Evolutionary conservation across 2,329 filamentous ascomycete species (phyloP), one percentile per base, ranked within the genome.

Genomic region (Zelopaecilomyces penicillatus): DNA sequence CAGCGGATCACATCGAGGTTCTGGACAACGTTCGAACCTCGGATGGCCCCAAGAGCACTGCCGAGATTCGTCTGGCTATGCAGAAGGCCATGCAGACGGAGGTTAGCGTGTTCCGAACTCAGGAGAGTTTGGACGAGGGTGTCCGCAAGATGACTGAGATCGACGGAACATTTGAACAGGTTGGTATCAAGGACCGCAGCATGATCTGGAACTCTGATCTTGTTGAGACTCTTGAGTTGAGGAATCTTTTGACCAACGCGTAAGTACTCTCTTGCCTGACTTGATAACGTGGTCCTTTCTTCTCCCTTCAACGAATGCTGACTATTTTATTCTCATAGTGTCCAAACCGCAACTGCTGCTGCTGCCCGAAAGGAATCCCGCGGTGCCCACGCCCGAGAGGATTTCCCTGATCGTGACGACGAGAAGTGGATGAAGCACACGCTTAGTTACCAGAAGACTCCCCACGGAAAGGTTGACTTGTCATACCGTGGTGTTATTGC

Each of bases 161-260:
- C 57, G 91, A 97, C 65, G 68, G 78, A 57, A 77, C 74, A 59
- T 97, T 85, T 71, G 70, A 75, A 57, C 76, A 96, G 62, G 84
- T 97, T 57, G 87, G 88, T 61, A 96, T 87, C 73, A 95, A 95
- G 80, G 91, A 97, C 69, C 86, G 93, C 68, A 94, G 87, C 78
- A 96, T 97, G 91, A 97, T 97, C 75, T 97, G 91, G 91, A 97
- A 97, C 82, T 89, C 87, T 27, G 91, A 97, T 63, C 80, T 97
- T 34, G 88, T 95, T 50, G 91, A 97, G 78, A 95, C 91, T 6
- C 81, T 98, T 45, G 93, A 98, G 72, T 76, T 97, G 62, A 80
- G 90, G 62, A 98, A 98, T 69, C 70, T 98, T 61, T 74, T 98
- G 64, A 97, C 93, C 61, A 97, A 93, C 82, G 91, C 90, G 80